Evolutionary conservation across 2,329 filamentous ascomycete species (phyloP).

Genomic region (Remersonia thermophila): DNA sequence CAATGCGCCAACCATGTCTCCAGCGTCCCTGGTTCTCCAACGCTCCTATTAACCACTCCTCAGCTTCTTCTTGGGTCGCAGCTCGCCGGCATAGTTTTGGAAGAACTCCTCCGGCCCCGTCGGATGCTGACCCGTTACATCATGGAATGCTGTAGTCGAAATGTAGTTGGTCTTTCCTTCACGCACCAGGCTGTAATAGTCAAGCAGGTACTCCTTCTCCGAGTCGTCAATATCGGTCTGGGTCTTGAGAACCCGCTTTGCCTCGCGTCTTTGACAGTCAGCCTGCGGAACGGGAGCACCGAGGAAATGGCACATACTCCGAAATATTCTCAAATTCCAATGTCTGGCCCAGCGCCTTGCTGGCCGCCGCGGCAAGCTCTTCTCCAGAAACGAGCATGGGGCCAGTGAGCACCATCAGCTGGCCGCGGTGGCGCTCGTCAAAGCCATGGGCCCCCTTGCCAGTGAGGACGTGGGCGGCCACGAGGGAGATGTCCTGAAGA

Average conservation of each 20-base stretch:
- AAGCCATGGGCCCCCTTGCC: slow-evolving; percentile 37
- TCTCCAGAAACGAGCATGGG: slow-evolving; percentile 34
- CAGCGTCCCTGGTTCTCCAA: too few relatives aligned
- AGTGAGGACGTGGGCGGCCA: slow-evolving; percentile 35
- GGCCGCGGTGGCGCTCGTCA: slow-evolving; percentile 36
- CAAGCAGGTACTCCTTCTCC: slow-evolving; percentile 35
- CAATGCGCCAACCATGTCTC: too few relatives aligned
- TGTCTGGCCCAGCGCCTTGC: slow-evolving; percentile 29
- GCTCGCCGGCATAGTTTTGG: slow-evolving; percentile 29
- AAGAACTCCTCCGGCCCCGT: slow-evolving; percentile 38
- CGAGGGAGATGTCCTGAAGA: slow-evolving; percentile 31
- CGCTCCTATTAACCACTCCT: slow-evolving; percentile 13
- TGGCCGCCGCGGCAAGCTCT: slow-evolving; percentile 34
- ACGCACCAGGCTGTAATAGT: slow-evolving; percentile 40
- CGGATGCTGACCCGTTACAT: slow-evolving; percentile 34
- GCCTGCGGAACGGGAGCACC: too few relatives aligned
- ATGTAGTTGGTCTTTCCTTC: slow-evolving; percentile 44
- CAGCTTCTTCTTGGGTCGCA: slow-evolving; percentile 26
- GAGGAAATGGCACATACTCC: too few relatives aligned
- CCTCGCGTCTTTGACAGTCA: slow-evolving; percentile 22
- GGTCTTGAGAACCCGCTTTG: slow-evolving; percentile 23
- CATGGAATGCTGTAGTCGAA: slow-evolving; percentile 35
- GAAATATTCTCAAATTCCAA: slow-evolving; percentile 35
- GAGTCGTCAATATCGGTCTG: slow-evolving; percentile 26
- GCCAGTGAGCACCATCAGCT: slow-evolving; percentile 39